Evolutionary conservation across 2,329 filamentous ascomycete genomes (phyloP), one percentile per base, ranked within the genome.

Genomic region (Xylariaceae sp.): DNA sequence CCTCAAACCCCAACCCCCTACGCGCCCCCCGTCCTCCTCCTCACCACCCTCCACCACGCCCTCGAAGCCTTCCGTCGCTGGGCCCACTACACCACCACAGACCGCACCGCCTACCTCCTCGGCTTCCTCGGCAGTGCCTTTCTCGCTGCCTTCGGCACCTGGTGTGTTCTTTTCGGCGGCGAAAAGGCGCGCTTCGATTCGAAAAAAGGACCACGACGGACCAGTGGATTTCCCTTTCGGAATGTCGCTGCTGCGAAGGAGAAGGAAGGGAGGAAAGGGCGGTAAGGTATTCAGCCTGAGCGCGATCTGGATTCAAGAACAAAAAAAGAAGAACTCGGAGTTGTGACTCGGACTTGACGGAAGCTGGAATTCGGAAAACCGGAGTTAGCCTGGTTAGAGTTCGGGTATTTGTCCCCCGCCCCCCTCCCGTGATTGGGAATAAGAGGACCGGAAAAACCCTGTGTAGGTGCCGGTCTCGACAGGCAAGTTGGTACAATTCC

Each of bases 1-100:
- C 19, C 19, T 1, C 19, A 58, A 72, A 76, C 55, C 47, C 80
- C 53, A 1, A 50, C 83, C 1, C 84, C 85, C 1, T 86, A 83
- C 68, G 86, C 86, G 4, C 74, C 80, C 39, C 86, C 88, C 2
- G 83, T 82, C 1, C 69, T 90, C 26, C 76, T 85, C 40, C 71
- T 91, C 11, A 87, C 87, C 1, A 80, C 81, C 0, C 58, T 83
- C 2, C 88, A 88, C 73, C 88, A 92, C 69, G 72, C 76, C 19
- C 64, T 76, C 0, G 75, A 76, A 3, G 84, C 84, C 19, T 83
- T 85, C 60, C 86, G 88, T 69, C 77, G 81, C 65, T 94, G 91
- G 71, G 77, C 77, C 47, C 80, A 84, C 68, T 89, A 84, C 72
- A 76, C 77, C n/a, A 71, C 74, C 51, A 74, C 73, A 68, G 74